Percentiles rank a stretch among this genome's conserved stretches.
These are phyloP conservation scores for Metschnikowia continentalis DNA, from an alignment of 805 yeast genomes.

Conservation along the genomic window DNA sequence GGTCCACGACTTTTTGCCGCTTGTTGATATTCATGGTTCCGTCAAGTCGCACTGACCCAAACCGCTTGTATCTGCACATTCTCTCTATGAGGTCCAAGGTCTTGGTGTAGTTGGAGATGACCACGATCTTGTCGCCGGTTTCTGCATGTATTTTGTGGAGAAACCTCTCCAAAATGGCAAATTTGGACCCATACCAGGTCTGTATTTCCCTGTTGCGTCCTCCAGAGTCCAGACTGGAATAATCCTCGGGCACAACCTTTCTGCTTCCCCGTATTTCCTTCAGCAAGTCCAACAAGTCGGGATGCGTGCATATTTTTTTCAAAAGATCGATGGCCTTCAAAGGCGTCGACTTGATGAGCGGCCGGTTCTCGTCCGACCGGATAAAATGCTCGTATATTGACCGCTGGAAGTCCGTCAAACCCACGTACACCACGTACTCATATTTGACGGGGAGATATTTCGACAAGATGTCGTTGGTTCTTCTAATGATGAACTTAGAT, in stretches of 20 bases:
- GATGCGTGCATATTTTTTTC: constrained; percentile 92
- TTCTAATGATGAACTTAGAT: constrained; percentile 83
- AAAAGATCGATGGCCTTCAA: constrained; percentile 83
- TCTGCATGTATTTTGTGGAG: constrained; percentile 69
- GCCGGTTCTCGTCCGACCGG: constrained; percentile 71
- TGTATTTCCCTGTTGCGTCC: constrained; percentile 72
- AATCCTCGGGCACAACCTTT: constrained; percentile 69
- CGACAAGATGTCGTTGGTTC: constrained; percentile 91
- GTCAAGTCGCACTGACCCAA: constrained; percentile 79
- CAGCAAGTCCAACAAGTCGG: constrained; percentile 73
- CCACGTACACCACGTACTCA: constrained; percentile 94
- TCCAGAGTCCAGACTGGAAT: constrained; percentile 34
- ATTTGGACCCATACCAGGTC: constrained; percentile 82
- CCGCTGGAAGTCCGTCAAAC: constrained; percentile 72
- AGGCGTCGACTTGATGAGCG: constrained; percentile 71
- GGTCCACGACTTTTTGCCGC: constrained; percentile 87
- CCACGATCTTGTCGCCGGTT: constrained; percentile 90
- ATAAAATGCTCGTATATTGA: constrained; percentile 68
- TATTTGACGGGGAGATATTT: constrained; percentile 94
- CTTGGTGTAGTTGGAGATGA: constrained; percentile 92
- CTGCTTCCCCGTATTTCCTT: constrained; percentile 74
- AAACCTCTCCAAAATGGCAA: constrained; percentile 79
- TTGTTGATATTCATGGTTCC: constrained; percentile 92
- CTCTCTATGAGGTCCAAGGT: constrained; percentile 87
- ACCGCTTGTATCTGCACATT: constrained; percentile 70